Percentiles rank a stretch among this genome's conserved stretches.
These are phyloP conservation scores for Aspergillus proliferans DNA, from an alignment of 2,329 filamentous ascomycete genomes.

Conservation along the genomic window DNA sequence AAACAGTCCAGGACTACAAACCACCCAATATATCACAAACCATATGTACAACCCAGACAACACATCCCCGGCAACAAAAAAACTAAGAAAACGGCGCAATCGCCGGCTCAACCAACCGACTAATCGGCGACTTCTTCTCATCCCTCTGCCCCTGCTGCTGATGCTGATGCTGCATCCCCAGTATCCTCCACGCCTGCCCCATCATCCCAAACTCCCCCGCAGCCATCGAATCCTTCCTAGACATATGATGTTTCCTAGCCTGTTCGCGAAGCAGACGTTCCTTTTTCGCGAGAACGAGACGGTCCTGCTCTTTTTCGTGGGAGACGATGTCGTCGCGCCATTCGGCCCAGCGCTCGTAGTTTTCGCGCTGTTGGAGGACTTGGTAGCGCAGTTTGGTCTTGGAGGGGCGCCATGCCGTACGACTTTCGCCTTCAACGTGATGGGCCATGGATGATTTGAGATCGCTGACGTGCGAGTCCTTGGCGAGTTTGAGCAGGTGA, in stretches of 20 bases:
- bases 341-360: constrained; percentile 42
- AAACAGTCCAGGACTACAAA: not conserved
- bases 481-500: constrained; percentile 38
- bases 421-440: constrained; percentile 10
- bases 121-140: not conserved
- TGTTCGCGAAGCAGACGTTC: constrained; percentile 23
- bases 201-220: constrained; percentile 31
- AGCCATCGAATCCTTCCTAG: constrained; percentile 20
- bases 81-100: constrained; percentile 4
- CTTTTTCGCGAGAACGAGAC: constrained; percentile 27
- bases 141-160: not conserved
- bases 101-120: constrained; percentile 6
- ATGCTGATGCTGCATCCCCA: constrained; percentile 31
- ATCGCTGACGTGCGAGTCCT: constrained; percentile 35
- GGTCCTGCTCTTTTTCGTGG: constrained; percentile 32
- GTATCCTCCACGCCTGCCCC: constrained; percentile 36
- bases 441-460: constrained; percentile 29
- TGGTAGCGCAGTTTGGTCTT: constrained; percentile 40
- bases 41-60: not conserved
- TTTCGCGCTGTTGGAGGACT: constrained; percentile 39
- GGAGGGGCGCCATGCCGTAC: constrained; percentile 35
- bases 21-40: not conserved
- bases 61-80: not conserved
- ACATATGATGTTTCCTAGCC: constrained; percentile 17
- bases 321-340: constrained; percentile 38